A percentile compares a stretch with the other conserved stretches of the same genome.
Evolutionary conservation across 2,329 filamentous ascomycete species (phyloP).

Genomic region (Fusarium pilosicola): DNA sequence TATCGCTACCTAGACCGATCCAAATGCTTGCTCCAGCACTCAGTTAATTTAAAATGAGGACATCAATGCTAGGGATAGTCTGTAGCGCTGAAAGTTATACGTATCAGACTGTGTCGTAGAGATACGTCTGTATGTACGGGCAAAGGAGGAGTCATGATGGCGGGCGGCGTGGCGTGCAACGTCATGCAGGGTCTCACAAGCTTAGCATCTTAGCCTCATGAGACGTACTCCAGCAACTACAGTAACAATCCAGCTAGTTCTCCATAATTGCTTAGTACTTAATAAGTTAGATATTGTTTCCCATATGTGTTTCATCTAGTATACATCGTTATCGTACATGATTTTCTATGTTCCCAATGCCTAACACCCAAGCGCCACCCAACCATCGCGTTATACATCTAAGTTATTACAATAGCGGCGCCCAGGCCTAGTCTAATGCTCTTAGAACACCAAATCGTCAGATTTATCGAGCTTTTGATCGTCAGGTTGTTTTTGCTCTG

Average conservation of each 20-base stretch:
- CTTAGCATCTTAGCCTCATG: constrained; percentile 11
- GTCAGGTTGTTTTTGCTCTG: constrained; percentile 7
- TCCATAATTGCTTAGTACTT: not conserved
- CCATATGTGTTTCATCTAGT: not conserved
- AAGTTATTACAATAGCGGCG: constrained; percentile 21
- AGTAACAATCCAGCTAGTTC: not conserved
- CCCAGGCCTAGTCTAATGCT: not conserved
- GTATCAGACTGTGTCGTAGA: not conserved
- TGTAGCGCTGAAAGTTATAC: not conserved
- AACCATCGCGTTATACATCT: constrained; percentile 32
- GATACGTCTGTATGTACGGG: not conserved
- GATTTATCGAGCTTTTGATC: constrained; percentile 11
- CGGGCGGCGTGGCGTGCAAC: constrained; percentile 2
- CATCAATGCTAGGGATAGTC: not conserved
- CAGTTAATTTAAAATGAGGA: not conserved
- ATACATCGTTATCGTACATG: constrained; percentile 31
- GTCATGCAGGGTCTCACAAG: constrained; percentile 28
- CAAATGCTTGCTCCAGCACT: not conserved
- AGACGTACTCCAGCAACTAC: not conserved
- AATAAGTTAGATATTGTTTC: not conserved
- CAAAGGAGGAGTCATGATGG: constrained; percentile 25
- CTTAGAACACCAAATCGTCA: constrained; percentile 25
- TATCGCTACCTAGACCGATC: not conserved
- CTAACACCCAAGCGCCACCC: constrained; percentile 24
- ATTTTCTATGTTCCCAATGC: not conserved